Evolutionary conservation across 495 filamentous ascomycete genomes (phyloP).

Genomic region (Neurospora sp.): DNA sequence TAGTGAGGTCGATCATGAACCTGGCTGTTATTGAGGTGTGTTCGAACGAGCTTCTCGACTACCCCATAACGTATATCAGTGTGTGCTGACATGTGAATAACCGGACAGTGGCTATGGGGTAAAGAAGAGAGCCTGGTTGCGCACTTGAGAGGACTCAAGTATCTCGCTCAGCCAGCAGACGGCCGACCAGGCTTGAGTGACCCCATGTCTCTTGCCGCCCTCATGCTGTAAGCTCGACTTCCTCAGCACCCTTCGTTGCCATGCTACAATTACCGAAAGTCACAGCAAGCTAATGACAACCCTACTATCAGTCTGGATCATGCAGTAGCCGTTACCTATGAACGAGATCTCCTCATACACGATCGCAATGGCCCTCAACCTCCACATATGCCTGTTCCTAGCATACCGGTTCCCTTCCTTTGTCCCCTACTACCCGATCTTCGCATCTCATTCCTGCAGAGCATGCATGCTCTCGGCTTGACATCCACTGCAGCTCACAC

Average conservation of each 20-base stretch:
- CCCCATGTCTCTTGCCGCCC: slow-evolving; percentile 2
- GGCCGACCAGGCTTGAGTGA: slow-evolving; percentile 6
- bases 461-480: not conserved
- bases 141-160: slow-evolving; percentile 14
- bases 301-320: slow-evolving; percentile 10
- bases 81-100: not conserved
- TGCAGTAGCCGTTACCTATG: slow-evolving; percentile 13
- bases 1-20: slow-evolving; percentile 14
- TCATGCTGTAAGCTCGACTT: slow-evolving; percentile 6
- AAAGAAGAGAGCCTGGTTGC: slow-evolving; percentile 13
- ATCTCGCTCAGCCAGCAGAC: slow-evolving; percentile 9
- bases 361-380: not conserved
- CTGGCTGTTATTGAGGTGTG: slow-evolving; percentile 15
- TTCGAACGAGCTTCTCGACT: not conserved
- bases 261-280: not conserved
- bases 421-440: not conserved
- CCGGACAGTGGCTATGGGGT: slow-evolving; percentile 17
- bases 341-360: slow-evolving; percentile 9
- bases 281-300: not conserved
- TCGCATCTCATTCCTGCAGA: not conserved
- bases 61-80: not conserved
- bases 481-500: not conserved
- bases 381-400: not conserved
- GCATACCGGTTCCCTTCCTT: not conserved
- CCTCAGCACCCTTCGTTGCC: not conserved